These are phyloP conservation scores for Pythium folliculosum DNA, from an alignment of 352 stramenopile species.

Conservation along the genomic window DNA sequence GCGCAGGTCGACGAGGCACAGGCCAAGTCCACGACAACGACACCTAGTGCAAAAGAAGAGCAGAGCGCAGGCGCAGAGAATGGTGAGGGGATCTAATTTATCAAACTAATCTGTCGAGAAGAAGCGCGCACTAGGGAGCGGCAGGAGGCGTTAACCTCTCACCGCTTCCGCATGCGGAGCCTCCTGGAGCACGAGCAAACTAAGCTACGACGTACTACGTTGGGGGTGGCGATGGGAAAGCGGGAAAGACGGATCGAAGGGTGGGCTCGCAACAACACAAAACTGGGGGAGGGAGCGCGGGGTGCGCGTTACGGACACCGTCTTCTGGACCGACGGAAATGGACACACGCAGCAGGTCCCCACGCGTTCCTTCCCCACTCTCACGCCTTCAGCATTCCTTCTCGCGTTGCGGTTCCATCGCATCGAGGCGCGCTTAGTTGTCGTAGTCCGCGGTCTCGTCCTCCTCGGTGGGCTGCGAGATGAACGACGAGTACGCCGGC, in stretches of 20 bases:
- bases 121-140: background rate
- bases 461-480: conserved; percentile 22
- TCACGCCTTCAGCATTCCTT: background rate
- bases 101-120: conserved; percentile 32
- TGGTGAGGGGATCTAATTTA: conserved; percentile 34
- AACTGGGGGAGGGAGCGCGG: conserved; percentile 4
- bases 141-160: background rate
- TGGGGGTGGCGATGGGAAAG: background rate
- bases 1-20: conserved; percentile 46
- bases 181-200: conserved; percentile 11
- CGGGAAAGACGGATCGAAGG: conserved; percentile 1
- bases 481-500: conserved; percentile 33
- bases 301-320: background rate
- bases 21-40: background rate
- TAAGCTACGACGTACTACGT: conserved; percentile 8
- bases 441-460: conserved; percentile 20
- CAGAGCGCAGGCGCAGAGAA: background rate
- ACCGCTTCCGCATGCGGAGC: background rate
- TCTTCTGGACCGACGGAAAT: conserved; percentile 20
- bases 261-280: conserved; percentile 20
- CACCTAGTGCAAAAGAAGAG: background rate
- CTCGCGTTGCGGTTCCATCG: conserved; percentile 1
- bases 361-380: background rate
- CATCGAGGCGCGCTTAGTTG: conserved; percentile 16
- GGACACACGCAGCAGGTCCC: background rate